Evolutionary conservation across 2,329 filamentous ascomycete genomes (phyloP), one percentile per base, ranked within the genome.

Genomic region (Aureobasidium sp.): DNA sequence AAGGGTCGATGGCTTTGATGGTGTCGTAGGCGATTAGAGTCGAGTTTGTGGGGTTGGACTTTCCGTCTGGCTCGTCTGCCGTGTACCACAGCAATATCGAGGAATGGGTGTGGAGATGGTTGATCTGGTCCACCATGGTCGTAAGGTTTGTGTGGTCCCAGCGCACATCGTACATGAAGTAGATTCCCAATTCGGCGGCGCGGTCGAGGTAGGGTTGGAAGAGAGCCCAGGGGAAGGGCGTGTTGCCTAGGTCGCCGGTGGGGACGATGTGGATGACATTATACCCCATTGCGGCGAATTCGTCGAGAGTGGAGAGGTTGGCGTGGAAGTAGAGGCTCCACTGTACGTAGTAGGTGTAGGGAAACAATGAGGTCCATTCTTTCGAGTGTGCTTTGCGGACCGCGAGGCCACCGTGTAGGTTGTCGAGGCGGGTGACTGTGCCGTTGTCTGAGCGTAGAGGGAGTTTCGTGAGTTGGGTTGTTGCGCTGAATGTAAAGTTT

Each of bases 41-140:
- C 0, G 70, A 69, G 55, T 75, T 68, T 49, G 81, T 71, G 4
- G 79, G 74, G 57, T 80, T 71, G 52, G 76, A 72, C 61, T 73
- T 72, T 16, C 80, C 80, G 60, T 81, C 80, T 6, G 78, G 77
- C 57, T 78, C 76, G 58, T 79, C 76, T 10, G 66, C 72, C 2
- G 72, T 73, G 57, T 75, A 75, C 69, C 72, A 76, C 2, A 73
- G 62, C 2, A 76, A 62, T 12, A 75, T 63, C 1, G 60, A 63
- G 3, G 64, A 64, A 37, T 69, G 68, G 11, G 54, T 49, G 38
- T 63, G 61, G 1, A 71, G 58, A 19, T 49, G 57, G 0, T 64
- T 56, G 35, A 71, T 60, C 54, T 71, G 70, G 65, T 63, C 59
- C 6, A 59, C 56, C 21, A 74, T 67, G 3, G 59, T 62, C 14